phyloP scores from a whole-genome alignment of 345 rosid species.

The Punica granatum region DNA sequence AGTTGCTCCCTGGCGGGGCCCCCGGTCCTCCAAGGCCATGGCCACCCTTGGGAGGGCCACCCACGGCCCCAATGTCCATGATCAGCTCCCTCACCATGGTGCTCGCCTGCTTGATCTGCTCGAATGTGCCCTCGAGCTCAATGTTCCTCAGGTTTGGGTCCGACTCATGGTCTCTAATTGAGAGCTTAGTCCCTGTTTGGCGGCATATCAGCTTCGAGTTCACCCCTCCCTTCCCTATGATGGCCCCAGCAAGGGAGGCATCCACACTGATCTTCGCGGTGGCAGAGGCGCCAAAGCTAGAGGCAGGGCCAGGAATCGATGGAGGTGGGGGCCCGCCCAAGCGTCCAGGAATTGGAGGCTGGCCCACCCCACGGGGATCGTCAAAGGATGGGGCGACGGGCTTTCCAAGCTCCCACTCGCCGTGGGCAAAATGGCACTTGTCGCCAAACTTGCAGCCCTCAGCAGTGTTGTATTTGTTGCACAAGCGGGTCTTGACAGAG shows the following conservation, averaged over 20 bases:
- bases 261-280: constrained; percentile 81
- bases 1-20: constrained; percentile 46
- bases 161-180: constrained; percentile 63
- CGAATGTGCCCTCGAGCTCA: constrained; percentile 80
- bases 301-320: constrained; percentile 33
- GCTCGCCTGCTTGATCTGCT: constrained; percentile 77
- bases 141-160: constrained; percentile 61
- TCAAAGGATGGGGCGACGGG: constrained; percentile 37
- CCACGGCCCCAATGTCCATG: constrained; percentile 31
- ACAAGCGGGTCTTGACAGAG: constrained; percentile 43
- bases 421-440: constrained; percentile 68
- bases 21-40: constrained; percentile 31
- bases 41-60: neutral
- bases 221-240: constrained; percentile 81
- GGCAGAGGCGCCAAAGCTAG: constrained; percentile 72
- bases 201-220: constrained; percentile 73
- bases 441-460: constrained; percentile 80
- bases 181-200: constrained; percentile 66
- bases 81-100: constrained; percentile 74
- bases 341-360: neutral
- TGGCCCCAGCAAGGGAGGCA: constrained; percentile 78
- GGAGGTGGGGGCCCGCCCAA: constrained; percentile 27
- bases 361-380: constrained; percentile 28
- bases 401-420: constrained; percentile 69
- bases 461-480: constrained; percentile 47